These are phyloP conservation scores for Leishmania arabica DNA, from an alignment of 208 protist species.

Conservation along the genomic window DNA sequence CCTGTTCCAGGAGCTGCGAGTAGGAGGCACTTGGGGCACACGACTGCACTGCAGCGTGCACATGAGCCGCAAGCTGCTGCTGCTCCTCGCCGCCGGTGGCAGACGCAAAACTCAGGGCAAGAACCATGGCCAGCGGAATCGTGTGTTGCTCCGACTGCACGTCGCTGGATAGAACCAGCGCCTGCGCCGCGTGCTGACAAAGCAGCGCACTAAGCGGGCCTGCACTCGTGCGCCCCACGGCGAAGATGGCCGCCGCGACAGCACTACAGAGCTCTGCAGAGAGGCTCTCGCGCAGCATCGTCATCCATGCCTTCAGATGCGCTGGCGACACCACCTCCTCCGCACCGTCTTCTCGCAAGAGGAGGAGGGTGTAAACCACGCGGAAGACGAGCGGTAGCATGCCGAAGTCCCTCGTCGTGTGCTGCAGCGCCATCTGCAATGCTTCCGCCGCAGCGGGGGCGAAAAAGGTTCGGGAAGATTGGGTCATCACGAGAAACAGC, in stretches of 20 bases:
- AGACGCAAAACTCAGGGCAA: slow-evolving; percentile 18
- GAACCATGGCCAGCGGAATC: slow-evolving; percentile 13
- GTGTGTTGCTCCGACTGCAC: slow-evolving; percentile 46
- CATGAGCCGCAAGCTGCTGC: slow-evolving; percentile 6
- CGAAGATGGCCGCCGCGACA: slow-evolving; percentile 32
- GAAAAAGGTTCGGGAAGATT: slow-evolving; percentile 29
- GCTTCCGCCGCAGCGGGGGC: slow-evolving; percentile 34
- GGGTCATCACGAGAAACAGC: slow-evolving; percentile 58
- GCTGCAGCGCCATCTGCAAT: slow-evolving; percentile 41
- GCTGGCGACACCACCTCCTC: slow-evolving; percentile 28
- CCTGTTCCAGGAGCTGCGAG: slow-evolving; percentile 43
- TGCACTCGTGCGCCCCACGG: slow-evolving; percentile 31
- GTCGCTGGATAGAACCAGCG: slow-evolving; percentile 28
- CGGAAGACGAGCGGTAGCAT: slow-evolving; percentile 54
- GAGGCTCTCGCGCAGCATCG: slow-evolving; percentile 31
- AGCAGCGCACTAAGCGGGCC: slow-evolving; percentile 29
- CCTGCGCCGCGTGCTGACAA: slow-evolving; percentile 7
- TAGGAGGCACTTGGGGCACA: background rate
- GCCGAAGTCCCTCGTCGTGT: slow-evolving; percentile 60
- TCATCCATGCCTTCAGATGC: slow-evolving; percentile 37
- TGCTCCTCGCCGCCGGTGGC: background rate
- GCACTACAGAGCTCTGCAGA: slow-evolving; percentile 34
- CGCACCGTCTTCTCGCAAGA: slow-evolving; percentile 37
- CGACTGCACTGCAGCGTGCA: slow-evolving; percentile 1
- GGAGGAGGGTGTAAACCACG: slow-evolving; percentile 43